A percentile compares a stretch with the other conserved stretches of the same genome.
These are phyloP conservation scores for Penicillium parvum DNA, from an alignment of 495 filamentous ascomycete genomes.

Conservation along the genomic window DNA sequence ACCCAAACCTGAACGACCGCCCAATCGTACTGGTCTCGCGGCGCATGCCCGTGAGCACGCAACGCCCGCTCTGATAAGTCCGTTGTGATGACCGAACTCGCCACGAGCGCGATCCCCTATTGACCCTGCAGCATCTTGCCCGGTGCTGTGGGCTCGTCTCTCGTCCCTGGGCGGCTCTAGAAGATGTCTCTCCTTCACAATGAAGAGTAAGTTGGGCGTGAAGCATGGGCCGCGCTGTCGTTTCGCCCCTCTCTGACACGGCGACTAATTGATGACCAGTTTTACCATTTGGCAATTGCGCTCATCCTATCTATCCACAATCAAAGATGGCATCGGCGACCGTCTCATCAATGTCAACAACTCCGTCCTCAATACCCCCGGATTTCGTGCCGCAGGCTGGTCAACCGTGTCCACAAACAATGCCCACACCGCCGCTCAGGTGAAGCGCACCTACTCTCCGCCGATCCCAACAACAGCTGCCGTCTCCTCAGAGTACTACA, in stretches of 20 bases:
- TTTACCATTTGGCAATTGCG: conserved; percentile 92
- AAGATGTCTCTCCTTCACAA: conserved; percentile 92
- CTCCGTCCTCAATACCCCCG: conserved; percentile 84
- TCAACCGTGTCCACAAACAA: conserved; percentile 55
- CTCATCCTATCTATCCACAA: conserved; percentile 80
- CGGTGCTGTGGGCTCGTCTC: conserved; percentile 1
- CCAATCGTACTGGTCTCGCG: conserved; percentile 4
- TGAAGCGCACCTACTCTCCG: conserved; percentile 91
- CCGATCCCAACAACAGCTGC: conserved; percentile 80
- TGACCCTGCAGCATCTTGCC: neutral
- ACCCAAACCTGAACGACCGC: conserved; percentile 5
- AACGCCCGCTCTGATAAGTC: conserved; percentile 3
- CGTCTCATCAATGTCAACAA: conserved; percentile 91
- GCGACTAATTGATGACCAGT: conserved; percentile 43
- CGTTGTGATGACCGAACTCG: neutral
- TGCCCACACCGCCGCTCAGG: conserved; percentile 47
- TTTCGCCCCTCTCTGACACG: conserved; percentile 1
- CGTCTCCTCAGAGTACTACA: conserved; percentile 77
- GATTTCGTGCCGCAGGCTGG: conserved; percentile 95
- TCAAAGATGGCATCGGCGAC: conserved; percentile 94
- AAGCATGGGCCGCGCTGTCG: neutral
- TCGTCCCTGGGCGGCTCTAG: neutral
- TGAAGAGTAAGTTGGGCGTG: conserved; percentile 70
- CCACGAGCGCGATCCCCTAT: conserved; percentile 5
- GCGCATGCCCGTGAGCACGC: conserved; percentile 18